A percentile compares a stretch with the other conserved stretches of the same genome.
Evolutionary conservation across 2,329 filamentous ascomycete species (phyloP).

Genomic region (Blastomyces silverae): DNA sequence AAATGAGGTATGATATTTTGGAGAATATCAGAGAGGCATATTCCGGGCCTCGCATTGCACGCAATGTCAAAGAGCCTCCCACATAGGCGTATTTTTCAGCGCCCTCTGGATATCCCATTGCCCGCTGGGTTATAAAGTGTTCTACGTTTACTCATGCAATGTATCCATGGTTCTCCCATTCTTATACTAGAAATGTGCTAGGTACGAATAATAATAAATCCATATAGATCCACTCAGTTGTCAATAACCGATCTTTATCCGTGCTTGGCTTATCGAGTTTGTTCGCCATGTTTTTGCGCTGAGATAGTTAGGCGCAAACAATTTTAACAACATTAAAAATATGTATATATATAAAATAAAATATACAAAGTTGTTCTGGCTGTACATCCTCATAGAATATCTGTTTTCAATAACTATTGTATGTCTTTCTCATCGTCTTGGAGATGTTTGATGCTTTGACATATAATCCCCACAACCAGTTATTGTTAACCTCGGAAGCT

Average conservation of each 20-base stretch:
- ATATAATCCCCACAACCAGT: not conserved
- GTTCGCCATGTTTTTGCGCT: not conserved
- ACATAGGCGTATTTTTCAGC: not conserved
- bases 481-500: conserved; percentile 4
- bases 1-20: conserved; percentile 1
- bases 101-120: not conserved
- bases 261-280: not conserved
- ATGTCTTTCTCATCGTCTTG: not conserved
- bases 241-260: not conserved
- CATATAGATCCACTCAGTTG: not conserved
- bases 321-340: not conserved
- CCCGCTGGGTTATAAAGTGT: not conserved
- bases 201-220: not conserved
- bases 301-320: not conserved
- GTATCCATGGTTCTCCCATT: not conserved
- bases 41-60: not conserved
- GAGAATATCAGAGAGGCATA: not conserved
- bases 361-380: not conserved
- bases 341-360: too few relatives aligned
- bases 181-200: not conserved
- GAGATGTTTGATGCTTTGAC: not conserved
- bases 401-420: not conserved
- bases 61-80: not conserved
- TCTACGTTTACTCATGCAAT: not conserved
- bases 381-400: not conserved